Evolutionary conservation across 208 protist genomes (phyloP).

Genomic region (Trypanosoma brucei): DNA sequence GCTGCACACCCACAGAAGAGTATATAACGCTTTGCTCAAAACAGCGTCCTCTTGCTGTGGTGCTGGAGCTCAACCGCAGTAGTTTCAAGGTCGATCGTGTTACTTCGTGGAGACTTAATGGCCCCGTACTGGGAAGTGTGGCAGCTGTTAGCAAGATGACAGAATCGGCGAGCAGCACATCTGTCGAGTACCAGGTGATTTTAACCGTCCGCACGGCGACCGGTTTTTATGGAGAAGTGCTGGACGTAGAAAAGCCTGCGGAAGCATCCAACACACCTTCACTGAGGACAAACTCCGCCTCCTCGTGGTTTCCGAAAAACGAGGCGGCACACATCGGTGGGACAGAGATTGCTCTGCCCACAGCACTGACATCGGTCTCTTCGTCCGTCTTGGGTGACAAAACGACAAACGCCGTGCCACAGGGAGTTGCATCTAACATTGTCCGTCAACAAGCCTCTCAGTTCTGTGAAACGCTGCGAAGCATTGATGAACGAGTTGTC

Average conservation of each 20-base stretch:
- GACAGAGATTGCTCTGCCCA: constrained; percentile 10
- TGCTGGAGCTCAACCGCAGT: constrained; percentile 74
- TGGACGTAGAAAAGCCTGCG: constrained; percentile 69
- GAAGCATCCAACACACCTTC: constrained; percentile 54
- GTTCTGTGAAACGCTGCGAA: constrained; percentile 69
- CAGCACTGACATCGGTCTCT: constrained; percentile 66
- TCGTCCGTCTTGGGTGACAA: constrained; percentile 77
- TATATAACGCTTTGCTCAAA: constrained; percentile 84
- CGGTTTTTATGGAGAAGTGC: constrained; percentile 64
- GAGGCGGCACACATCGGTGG: constrained; percentile 8
- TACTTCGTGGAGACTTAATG: constrained; percentile 78
- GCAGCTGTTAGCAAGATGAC: constrained; percentile 76
- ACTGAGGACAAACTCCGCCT: constrained; percentile 31
- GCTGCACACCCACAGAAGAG: constrained; percentile 74
- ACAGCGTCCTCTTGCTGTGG: constrained; percentile 52
- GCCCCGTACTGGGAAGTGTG: constrained; percentile 50
- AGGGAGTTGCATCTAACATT: constrained; percentile 58
- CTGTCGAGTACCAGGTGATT: constrained; percentile 76
- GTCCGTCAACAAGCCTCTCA: constrained; percentile 60
- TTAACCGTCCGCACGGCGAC: constrained; percentile 65
- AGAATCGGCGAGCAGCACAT: constrained; percentile 53
- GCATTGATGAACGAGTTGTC: constrained; percentile 64
- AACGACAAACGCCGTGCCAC: constrained; percentile 59
- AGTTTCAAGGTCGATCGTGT: constrained; percentile 70
- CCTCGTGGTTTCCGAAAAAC: constrained; percentile 60